Base-by-base conservation (phyloP, 148 eudicot genomes). In the Rhododendron ovatum region DNA sequence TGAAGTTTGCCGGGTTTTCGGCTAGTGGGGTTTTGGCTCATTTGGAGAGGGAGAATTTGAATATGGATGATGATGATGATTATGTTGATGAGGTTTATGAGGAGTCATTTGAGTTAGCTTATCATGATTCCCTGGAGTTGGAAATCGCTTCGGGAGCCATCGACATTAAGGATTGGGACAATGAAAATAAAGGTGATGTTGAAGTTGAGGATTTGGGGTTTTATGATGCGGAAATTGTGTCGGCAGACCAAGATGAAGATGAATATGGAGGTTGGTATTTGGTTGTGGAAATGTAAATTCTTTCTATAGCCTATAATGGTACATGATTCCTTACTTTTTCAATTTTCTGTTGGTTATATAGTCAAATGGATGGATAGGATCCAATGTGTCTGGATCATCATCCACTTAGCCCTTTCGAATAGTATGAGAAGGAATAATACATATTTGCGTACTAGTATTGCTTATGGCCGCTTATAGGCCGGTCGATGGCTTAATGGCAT, bases 161-260 rank as follows among this genome's bases (percentile, higher is more conserved):
- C 75, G 63, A 48, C 41, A 41, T 30, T 8, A 59, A 85, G 12
- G 81, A 48, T 48, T 80, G 71, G 2, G 82, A 69, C 9, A 84
- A 61, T 39, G 89, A 79, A 9, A 48, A 33, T n/a, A 48, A 63
- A 78, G 84, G 71, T 30, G 87, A 82, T 12, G 88, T 74, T 26
- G 90, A 87, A 59, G 83, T 88, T 53, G 90, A 88, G 18, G 85
- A 88, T 41, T 61, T 85, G 90, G 90, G 92, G 20, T 89, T 89
- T 45, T 90, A 84, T 88, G 92, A 93, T 73, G 89, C 88, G 82
- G 91, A 87, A 18, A 43, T 85, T 82, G 84, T 88, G 18, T 84
- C 89, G 78, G 35, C 75, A 3, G 85, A 86, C 41, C 91, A 84
- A 61, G 48, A 93, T 48, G 92, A 85, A 61, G 71, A 93, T 48